phyloP scores from a whole-genome alignment of 2,329 filamentous ascomycete species.

The Colletotrichum higginsianum region DNA sequence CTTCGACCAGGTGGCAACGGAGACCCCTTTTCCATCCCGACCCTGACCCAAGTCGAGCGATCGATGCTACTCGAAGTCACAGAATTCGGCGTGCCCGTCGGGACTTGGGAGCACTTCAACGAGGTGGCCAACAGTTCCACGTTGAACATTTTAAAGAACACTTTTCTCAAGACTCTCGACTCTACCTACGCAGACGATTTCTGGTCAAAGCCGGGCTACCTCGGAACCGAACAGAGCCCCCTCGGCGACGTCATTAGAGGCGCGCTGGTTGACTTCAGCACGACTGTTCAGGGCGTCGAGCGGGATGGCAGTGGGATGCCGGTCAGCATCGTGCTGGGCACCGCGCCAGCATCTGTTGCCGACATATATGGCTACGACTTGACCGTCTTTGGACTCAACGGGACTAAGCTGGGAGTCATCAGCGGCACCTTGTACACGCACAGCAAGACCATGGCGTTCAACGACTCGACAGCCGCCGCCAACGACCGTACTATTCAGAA shows the following conservation, averaged over 20 bases:
- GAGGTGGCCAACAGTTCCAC: constrained; percentile 11
- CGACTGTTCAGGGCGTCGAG: too few species aligned
- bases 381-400: too few species aligned
- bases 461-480: too few species aligned
- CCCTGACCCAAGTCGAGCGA: constrained; percentile 15
- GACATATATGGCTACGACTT: too few species aligned
- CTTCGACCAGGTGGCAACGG: constrained; percentile 38
- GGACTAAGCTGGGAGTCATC: too few species aligned
- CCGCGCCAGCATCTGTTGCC: too few species aligned
- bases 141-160: constrained; percentile 4
- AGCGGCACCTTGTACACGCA: too few species aligned
- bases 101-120: too few species aligned
- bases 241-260: constrained; percentile 37
- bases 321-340: too few species aligned
- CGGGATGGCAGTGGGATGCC: too few species aligned
- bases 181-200: constrained; percentile 43
- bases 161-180: constrained; percentile 23
- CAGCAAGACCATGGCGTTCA: too few species aligned
- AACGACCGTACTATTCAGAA: too few species aligned
- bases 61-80: constrained; percentile 28
- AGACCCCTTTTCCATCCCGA: constrained; percentile 7
- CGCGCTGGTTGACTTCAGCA: background rate
- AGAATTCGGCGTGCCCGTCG: background rate
- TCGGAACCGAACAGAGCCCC: constrained; percentile 36
- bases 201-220: constrained; percentile 42